Evolutionary conservation across 73 alveolate genomes (phyloP), one percentile per base, ranked within the genome.

Genomic region (Blepharisma japonicum): DNA sequence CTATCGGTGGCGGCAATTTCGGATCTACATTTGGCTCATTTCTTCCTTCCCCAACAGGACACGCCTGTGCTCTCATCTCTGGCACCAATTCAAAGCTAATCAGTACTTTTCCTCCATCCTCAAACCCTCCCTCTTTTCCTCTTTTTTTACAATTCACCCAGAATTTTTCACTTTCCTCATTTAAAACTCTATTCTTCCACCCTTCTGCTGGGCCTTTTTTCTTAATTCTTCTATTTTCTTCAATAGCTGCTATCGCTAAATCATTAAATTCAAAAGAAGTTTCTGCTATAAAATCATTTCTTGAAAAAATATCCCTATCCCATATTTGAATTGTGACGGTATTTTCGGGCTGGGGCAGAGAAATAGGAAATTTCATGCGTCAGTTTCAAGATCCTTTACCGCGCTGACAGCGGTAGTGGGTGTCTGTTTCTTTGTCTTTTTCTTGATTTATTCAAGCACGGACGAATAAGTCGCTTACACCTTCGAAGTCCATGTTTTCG

Each of bases 41-140:
- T 80, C 97, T 88, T 46, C 97, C 98, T 76, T 77, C 84, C 49
- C 98, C 98, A n/a, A 88, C 97, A 4, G 90, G 92, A 71, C 85
- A 83, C 23, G 85, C 9, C 54, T 82, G 85, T 42, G 97, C 96
- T 70, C 71, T 66, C 74, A 82, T 88, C 11, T 77, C 70, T 21
- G 98, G 98, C 38, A 86, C 68, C 2, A 94, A 68, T 76, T 83
- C 91, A 20, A 94, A 11, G 18, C 88, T 80, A 48, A 89, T 68
- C 83, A 93, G 88, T 21, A 94, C 90, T 76, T 81, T 71, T 68
- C 97, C 98, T 45, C 83, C 70, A 53, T 87, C 74, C 76, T 78
- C 87, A 0, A 74, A 55, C 55, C 77, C 78, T 32, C 88, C 91
- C 25, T 93, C 91, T 49, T 83, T 86, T 45, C 86, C 90, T 54